Conservation (phyloP, 805 yeast species). For the Torulaspora microellipsoides region DNA sequence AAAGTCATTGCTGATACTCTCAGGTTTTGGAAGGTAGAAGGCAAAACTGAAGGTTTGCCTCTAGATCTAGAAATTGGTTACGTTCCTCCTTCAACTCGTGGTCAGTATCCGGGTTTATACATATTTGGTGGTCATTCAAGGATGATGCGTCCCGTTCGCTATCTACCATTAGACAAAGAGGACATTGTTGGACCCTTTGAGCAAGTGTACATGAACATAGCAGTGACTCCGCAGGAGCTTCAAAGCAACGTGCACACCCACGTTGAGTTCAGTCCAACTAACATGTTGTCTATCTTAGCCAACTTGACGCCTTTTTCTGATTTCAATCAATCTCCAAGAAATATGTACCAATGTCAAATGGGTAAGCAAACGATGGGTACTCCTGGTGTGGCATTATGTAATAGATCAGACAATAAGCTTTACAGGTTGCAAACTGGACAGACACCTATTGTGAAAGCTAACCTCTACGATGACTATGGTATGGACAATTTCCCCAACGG, state of each 20-base stretch:
- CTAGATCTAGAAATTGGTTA: constrained; percentile 86
- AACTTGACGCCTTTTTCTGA: constrained; percentile 97
- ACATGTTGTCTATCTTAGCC: constrained; percentile 89
- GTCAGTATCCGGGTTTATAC: constrained; percentile 95
- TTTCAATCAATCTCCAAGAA: constrained; percentile 98
- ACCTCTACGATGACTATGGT: constrained; percentile 90
- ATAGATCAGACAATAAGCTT: constrained; percentile 91
- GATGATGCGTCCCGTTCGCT: constrained; percentile 93
- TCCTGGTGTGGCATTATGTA: constrained; percentile 91
- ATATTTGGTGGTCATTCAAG: constrained; percentile 89
- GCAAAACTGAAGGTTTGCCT: constrained; percentile 65
- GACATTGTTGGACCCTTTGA: constrained; percentile 97
- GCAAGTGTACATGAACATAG: constrained; percentile 94
- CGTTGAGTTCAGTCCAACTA: constrained; percentile 93
- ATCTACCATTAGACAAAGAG: constrained; percentile 74
- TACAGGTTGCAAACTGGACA: constrained; percentile 93
- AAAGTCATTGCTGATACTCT: constrained; percentile 80
- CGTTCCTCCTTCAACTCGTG: constrained; percentile 92
- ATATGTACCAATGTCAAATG: constrained; percentile 99
- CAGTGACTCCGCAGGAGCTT: constrained; percentile 91
- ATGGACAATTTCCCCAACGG: constrained; percentile 99
- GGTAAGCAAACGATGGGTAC: constrained; percentile 99
- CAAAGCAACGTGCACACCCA: constrained; percentile 77
- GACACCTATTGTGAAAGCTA: constrained; percentile 94
- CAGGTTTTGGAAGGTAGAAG: constrained; percentile 89